Evolutionary conservation across 1,284 basidiomycete species (phyloP).

Genomic region (Microbotryomycetes sp.): DNA sequence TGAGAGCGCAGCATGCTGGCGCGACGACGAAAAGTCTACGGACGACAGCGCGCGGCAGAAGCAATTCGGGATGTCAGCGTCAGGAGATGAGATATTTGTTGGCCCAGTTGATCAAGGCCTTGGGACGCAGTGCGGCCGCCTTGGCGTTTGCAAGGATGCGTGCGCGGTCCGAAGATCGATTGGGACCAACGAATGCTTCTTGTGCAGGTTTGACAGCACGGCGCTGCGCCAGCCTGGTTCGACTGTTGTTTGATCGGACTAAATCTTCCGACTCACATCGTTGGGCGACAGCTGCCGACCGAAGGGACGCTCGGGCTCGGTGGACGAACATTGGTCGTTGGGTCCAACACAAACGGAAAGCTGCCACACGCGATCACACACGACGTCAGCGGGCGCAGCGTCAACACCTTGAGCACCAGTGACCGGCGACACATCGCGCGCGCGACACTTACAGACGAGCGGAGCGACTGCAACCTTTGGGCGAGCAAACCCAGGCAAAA

Average conservation of each 20-base stretch:
- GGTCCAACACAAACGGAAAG: neutral
- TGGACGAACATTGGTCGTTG: neutral
- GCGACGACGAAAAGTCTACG: slow-evolving; percentile 72
- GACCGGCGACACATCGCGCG: too few species aligned
- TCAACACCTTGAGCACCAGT: too few species aligned
- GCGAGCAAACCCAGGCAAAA: too few species aligned
- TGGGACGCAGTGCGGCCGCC: neutral
- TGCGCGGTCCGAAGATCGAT: neutral
- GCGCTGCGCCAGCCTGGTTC: too few species aligned
- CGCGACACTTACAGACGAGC: neutral
- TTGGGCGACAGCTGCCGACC: neutral
- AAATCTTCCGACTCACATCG: neutral
- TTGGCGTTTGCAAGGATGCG: neutral
- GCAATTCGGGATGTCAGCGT: neutral
- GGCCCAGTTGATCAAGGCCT: neutral
- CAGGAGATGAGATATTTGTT: neutral
- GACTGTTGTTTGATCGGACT: too few species aligned
- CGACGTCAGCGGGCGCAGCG: too few species aligned
- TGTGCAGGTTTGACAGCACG: too few species aligned
- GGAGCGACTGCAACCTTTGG: too few species aligned
- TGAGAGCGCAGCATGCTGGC: slow-evolving; percentile 66
- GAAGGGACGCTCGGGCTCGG: neutral
- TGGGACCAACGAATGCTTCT: neutral
- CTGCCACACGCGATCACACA: too few species aligned
- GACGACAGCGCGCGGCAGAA: neutral